Percentiles rank a stretch among this genome's conserved stretches.
phyloP scores from a whole-genome alignment of 2,329 filamentous ascomycete genomes.

The Fusarium virguliforme region DNA sequence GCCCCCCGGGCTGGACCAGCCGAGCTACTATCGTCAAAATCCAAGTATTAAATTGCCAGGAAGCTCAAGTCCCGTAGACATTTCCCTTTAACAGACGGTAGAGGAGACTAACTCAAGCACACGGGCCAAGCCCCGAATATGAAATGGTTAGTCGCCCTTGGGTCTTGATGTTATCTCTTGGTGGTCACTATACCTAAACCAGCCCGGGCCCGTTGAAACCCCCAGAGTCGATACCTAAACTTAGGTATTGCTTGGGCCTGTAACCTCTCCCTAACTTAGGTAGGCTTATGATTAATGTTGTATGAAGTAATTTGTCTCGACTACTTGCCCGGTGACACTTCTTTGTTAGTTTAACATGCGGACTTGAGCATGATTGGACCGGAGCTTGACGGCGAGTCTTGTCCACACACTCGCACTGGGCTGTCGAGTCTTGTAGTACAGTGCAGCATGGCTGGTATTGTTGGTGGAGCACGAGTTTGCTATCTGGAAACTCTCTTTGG shows the following conservation, averaged over 20 bases:
- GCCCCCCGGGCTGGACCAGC: too few species aligned
- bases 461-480: conserved; percentile 6
- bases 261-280: neutral
- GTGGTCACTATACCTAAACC: too few species aligned
- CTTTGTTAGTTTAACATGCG: fast-evolving
- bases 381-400: conserved; percentile 17
- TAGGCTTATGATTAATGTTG: too few species aligned
- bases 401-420: conserved; percentile 29
- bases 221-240: neutral
- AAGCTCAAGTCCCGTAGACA: too few species aligned
- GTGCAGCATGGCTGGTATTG: conserved; percentile 4
- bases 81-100: neutral
- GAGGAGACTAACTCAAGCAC: neutral
- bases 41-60: too few species aligned
- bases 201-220: too few species aligned
- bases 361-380: conserved; percentile 20
- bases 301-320: too few species aligned
- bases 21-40: too few species aligned
- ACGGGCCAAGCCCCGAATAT: neutral
- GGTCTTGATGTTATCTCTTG: too few species aligned
- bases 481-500: neutral
- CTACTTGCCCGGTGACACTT: neutral
- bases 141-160: too few species aligned
- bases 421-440: conserved; percentile 14
- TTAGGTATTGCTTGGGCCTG: neutral